Conservation (phyloP, 768 basidiomycete genomes). For the Hortiboletus campestris region DNA sequence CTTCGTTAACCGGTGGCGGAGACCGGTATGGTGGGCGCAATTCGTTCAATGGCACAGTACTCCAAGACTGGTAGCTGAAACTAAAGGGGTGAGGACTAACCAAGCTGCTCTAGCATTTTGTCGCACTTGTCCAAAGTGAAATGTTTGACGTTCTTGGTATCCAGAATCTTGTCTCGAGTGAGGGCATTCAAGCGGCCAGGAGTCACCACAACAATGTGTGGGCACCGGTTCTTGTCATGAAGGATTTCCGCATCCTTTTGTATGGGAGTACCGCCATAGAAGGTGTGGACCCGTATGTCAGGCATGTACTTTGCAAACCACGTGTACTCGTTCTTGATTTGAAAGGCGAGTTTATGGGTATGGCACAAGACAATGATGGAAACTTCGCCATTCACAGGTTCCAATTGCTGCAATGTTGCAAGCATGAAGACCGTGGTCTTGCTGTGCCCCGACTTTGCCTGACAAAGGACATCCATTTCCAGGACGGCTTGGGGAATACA, state of each 20-base stretch:
- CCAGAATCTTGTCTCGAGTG: slow-evolving; percentile 90
- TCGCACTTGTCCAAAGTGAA: slow-evolving; percentile 99
- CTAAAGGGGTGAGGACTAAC: slow-evolving; percentile 82
- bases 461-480: slow-evolving; percentile 99
- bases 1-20: slow-evolving; percentile 28
- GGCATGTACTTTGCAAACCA: slow-evolving; percentile 99
- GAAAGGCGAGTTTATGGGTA: no score
- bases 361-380: slow-evolving; percentile 98
- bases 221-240: slow-evolving; percentile 95
- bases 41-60: slow-evolving; percentile 45
- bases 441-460: slow-evolving; percentile 98
- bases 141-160: slow-evolving; percentile 96
- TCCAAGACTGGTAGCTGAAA: slow-evolving; percentile 56
- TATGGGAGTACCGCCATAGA: slow-evolving; percentile 96
- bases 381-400: slow-evolving; percentile 97
- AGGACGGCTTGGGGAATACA: slow-evolving; percentile 99
- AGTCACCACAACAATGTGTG: slow-evolving; percentile 98
- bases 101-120: slow-evolving; percentile 99
- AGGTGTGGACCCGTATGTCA: slow-evolving; percentile 94
- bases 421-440: slow-evolving; percentile 99
- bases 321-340: slow-evolving; percentile 99
- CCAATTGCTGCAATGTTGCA: slow-evolving; percentile 95
- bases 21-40: slow-evolving; percentile 42
- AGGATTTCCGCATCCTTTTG: slow-evolving; percentile 91
- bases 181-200: slow-evolving; percentile 97